These are phyloP conservation scores for Hyaloscypha finlandica DNA, from an alignment of 495 filamentous ascomycete species.

Conservation along the genomic window DNA sequence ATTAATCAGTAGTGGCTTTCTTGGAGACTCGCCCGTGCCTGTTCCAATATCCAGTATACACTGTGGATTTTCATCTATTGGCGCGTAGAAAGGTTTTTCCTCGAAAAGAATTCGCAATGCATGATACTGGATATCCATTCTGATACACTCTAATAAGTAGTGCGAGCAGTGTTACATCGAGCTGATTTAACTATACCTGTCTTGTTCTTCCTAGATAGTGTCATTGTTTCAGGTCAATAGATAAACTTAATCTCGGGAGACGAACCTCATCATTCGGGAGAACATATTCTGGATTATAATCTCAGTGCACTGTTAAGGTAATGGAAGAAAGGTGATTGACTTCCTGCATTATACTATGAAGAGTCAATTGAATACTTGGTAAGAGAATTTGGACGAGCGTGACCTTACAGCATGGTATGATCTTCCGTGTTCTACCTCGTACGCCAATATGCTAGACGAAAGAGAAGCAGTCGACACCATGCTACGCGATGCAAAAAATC, in stretches of 20 bases:
- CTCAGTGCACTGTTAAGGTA: neutral
- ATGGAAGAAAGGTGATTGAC: neutral
- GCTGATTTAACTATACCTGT: neutral
- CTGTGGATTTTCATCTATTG: neutral
- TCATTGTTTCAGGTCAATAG: neutral
- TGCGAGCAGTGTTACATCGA: neutral
- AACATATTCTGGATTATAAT: neutral
- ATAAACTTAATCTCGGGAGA: neutral
- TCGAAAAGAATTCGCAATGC: neutral
- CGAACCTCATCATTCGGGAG: neutral
- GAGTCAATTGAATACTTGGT: neutral
- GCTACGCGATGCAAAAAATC: neutral
- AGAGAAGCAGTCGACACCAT: neutral
- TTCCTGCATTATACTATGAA: neutral
- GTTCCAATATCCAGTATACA: constrained; percentile 1
- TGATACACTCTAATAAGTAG: neutral
- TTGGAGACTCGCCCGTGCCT: neutral
- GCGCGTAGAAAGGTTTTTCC: neutral
- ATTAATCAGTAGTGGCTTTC: neutral
- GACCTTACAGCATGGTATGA: neutral
- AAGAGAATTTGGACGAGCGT: neutral
- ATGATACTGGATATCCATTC: constrained; percentile 2
- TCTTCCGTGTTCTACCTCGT: neutral
- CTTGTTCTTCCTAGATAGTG: neutral
- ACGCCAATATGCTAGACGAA: neutral